Base-by-base conservation (phyloP, 2,329 filamentous ascomycete genomes). In the Huntiella decipiens region DNA sequence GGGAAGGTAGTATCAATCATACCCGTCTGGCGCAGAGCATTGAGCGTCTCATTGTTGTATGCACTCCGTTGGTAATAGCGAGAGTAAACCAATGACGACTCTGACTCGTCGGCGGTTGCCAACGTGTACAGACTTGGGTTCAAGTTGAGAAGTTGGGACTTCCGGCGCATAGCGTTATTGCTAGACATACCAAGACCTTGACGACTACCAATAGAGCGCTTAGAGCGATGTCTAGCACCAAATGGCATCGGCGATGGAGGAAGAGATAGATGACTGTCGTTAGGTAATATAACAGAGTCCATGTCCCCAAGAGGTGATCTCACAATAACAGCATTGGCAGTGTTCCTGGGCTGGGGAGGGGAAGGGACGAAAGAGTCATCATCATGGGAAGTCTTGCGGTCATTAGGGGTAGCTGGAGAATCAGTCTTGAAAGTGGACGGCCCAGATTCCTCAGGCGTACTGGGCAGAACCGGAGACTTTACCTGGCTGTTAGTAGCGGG, bases 101-200 rank as follows among this genome's bases (percentile, higher is more conserved):
- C 66, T 0, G 72, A 76, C 44, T 65, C 68, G 6, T 46, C 43
- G 50, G 68, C 71, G 0, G 72, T 71, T 15, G 64, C 65, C 2
- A 78, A 57, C 3, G 73, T 79, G 54, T 78, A 78, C 12, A 79
- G 68, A 51, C 74, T 79, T 2, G 66, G 65, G 0, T 64, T 61
- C 4, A 43, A 17, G 48, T 66, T 58, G 11, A 57, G 41, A 17
- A 47, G 11, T 7, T 47, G 46, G 3, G 44, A 46, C 16, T 32
- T 44, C 12, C 44, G 37, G 19, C 31, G 47, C 15, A 44, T 43
- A 11, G 44, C 28, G 32, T 34, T 38, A 19, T 17, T 43, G 22
- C 16, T 41, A 17, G 41, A 28, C 16, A 48, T 12, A 12, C 34
- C 31, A n/a, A 46, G 32, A 32, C 44, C 36, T 5, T 43, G 31